Percentiles rank a stretch among this genome's conserved stretches.
Evolutionary conservation across 352 stramenopile genomes (phyloP).

Genomic region (Globisporangium cystogenes): DNA sequence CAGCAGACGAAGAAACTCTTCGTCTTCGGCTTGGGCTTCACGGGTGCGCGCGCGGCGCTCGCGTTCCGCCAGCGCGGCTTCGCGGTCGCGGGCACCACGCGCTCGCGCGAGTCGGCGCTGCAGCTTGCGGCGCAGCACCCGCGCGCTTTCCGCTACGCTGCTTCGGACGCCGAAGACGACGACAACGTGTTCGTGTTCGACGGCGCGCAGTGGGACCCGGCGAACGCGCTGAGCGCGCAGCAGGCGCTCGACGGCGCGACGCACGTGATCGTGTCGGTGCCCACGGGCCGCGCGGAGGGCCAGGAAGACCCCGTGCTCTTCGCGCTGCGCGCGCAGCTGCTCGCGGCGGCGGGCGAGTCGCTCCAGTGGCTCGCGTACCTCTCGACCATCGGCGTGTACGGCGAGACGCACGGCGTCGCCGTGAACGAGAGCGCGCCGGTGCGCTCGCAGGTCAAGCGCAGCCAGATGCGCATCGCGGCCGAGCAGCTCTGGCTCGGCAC

Average conservation of each 20-base stretch:
- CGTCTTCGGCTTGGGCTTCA: conserved; percentile 88
- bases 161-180: neutral
- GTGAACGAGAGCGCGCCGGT: conserved; percentile 83
- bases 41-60: conserved; percentile 61
- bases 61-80: conserved; percentile 63
- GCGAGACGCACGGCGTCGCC: conserved; percentile 75
- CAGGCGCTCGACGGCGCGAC: conserved; percentile 52
- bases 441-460: conserved; percentile 53
- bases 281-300: conserved; percentile 33
- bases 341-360: conserved; percentile 31
- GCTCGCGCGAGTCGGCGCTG: conserved; percentile 37
- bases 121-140: conserved; percentile 33
- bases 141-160: conserved; percentile 29
- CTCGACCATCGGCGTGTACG: conserved; percentile 93
- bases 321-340: conserved; percentile 30
- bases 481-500: conserved; percentile 75
- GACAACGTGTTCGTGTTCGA: conserved; percentile 82
- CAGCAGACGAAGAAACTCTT: conserved; percentile 56
- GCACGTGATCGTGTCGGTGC: conserved; percentile 77
- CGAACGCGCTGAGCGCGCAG: conserved; percentile 27
- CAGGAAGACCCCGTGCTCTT: conserved; percentile 71
- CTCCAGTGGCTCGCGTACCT: conserved; percentile 88
- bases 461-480: conserved; percentile 68
- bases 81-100: conserved; percentile 64
- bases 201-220: conserved; percentile 37